Evolutionary conservation across 2,329 filamentous ascomycete genomes (phyloP), one percentile per base, ranked within the genome.

Genomic region (Fusarium sp.): DNA sequence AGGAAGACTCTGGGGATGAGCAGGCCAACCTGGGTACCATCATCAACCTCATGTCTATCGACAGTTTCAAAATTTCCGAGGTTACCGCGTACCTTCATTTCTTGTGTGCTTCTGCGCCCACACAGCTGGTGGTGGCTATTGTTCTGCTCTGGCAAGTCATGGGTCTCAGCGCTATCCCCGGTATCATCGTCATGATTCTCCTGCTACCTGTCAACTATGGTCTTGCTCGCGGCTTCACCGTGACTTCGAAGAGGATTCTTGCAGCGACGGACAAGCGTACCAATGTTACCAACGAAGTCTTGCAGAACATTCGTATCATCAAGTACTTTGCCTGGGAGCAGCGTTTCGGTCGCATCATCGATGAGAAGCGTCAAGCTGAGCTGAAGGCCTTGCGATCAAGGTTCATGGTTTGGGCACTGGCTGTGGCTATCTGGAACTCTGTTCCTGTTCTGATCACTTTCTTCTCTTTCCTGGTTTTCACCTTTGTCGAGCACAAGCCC

Each of bases 281-380:
- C 68, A 93, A 98, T 77, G 92, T 94, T 6, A 99, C 96, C 7
- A 99, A 99, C 78, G 96, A 99, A 80, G 92, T 98, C 9, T 84
- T 99, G 28, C 95, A 97, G 77, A 99, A 98, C 75, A 98, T 99
- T 71, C 90, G 96, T 52, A 98, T 99, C 78, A 98, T 99, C 87
- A 99, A 99, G 78, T 99, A 96, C 80, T 99, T 99, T 78, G 95
- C 96, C 0, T 99, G 96, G 96, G 96, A 99, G 79, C 90, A 94
- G 73, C 92, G 95, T 4, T 99, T 98, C 78, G 89, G 92, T 59
- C 88, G 89, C 22, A 90, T 93, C 56, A 94, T 99, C 34, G 92
- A 97, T 64, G 95, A 98, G 78, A 98, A 97, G 82, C 90, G 96
- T 66, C 85, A 86, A 43, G 84, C 84, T 5, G 96, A 99, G 79